Evolutionary conservation across 345 rosid genomes (phyloP).

Genomic region (Odontarrhena argentea): DNA sequence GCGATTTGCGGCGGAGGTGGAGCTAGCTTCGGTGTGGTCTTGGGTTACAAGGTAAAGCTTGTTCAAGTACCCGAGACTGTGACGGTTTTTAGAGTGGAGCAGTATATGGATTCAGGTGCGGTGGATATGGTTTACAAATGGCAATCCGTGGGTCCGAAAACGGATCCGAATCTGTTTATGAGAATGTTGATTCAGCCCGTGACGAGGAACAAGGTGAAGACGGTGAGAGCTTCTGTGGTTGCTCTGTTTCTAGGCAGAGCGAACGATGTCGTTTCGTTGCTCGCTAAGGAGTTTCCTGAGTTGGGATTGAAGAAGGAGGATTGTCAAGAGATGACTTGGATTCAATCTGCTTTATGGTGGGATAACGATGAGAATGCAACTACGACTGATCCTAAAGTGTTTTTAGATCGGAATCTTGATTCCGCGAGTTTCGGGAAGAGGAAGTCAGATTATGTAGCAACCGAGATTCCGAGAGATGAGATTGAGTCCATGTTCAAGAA

Average conservation of each 20-base stretch:
- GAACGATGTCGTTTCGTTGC: conserved; percentile 41
- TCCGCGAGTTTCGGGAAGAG: conserved; percentile 49
- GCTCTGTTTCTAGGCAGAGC: conserved; percentile 52
- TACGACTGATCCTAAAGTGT: conserved; percentile 40
- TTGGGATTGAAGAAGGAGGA: conserved; percentile 47
- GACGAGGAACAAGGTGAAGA: conserved; percentile 44
- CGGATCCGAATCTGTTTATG: conserved; percentile 56
- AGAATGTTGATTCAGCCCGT: conserved; percentile 64
- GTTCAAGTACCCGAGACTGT: conserved; percentile 56
- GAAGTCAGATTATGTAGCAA: conserved; percentile 66
- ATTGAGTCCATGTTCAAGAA: conserved; percentile 53
- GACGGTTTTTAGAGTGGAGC: conserved; percentile 52
- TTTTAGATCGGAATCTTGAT: conserved; percentile 46
- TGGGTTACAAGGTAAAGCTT: conserved; percentile 55
- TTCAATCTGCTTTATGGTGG: conserved; percentile 61
- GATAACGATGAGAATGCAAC: conserved; percentile 39
- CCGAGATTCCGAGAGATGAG: conserved; percentile 39
- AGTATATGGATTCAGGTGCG: conserved; percentile 40
- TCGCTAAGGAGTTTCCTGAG: conserved; percentile 53
- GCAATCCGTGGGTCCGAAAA: conserved; percentile 60
- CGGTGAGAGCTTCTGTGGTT: conserved; percentile 46
- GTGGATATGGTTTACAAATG: conserved; percentile 50
- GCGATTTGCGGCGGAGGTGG: conserved; percentile 68
- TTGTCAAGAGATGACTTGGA: conserved; percentile 64
- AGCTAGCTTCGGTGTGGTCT: conserved; percentile 57